A percentile compares a stretch with the other conserved stretches of the same genome.
These are phyloP conservation scores for Aspergillus neoniger DNA, from an alignment of 2,329 filamentous ascomycete species.

Conservation along the genomic window DNA sequence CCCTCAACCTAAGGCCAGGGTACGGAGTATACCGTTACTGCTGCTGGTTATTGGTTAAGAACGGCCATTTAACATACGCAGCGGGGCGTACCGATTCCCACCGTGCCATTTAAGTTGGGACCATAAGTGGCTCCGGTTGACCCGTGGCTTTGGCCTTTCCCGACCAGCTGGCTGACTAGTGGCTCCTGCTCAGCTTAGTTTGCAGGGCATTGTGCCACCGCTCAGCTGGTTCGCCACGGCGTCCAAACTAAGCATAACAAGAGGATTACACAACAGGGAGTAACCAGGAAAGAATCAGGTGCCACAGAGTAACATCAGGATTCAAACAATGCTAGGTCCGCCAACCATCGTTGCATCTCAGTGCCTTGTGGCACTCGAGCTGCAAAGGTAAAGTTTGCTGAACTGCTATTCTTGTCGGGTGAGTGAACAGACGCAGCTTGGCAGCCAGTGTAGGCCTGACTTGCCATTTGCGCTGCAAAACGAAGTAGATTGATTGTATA, in stretches of 20 bases:
- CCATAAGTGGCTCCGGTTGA: neutral
- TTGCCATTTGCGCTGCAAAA: neutral
- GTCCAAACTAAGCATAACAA: neutral
- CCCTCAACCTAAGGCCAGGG: too few relatives aligned
- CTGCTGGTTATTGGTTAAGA: neutral
- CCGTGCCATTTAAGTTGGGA: neutral
- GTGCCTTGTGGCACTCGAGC: neutral
- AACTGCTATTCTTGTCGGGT: neutral
- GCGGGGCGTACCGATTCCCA: neutral
- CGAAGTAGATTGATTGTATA: neutral
- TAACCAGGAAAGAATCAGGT: neutral
- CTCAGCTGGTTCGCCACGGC: neutral
- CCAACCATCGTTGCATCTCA: neutral
- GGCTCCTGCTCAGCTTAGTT: neutral
- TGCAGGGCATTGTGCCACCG: neutral
- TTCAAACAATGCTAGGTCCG: neutral
- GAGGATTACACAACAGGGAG: neutral
- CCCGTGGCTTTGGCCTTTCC: neutral
- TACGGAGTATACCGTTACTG: too few relatives aligned
- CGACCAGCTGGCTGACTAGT: neutral
- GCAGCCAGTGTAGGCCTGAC: neutral
- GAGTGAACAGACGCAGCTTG: neutral
- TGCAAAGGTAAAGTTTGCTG: neutral
- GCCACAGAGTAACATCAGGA: neutral
- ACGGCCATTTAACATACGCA: neutral